These are phyloP conservation scores for Solanum megistacrolobum DNA, from an alignment of 257 asterid species.

Conservation along the genomic window DNA sequence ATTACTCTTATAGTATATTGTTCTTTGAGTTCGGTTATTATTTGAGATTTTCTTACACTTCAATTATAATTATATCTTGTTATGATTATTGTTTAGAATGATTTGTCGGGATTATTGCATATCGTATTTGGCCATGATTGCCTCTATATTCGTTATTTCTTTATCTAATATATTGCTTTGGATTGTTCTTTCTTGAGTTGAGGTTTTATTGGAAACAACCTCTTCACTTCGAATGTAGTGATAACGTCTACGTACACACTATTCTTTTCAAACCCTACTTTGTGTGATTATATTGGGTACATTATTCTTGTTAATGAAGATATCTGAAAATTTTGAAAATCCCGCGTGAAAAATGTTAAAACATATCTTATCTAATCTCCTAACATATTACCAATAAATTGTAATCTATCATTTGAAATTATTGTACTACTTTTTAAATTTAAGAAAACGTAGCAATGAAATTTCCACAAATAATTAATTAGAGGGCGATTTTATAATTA, in stretches of 20 bases:
- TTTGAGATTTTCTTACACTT: neutral
- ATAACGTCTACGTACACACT: too few species aligned
- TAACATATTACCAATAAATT: neutral
- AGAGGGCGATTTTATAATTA: neutral
- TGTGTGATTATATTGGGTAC: too few species aligned
- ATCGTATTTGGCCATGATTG: neutral
- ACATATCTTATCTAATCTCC: neutral
- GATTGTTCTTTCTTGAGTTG: neutral
- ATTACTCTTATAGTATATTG: neutral
- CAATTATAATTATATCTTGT: too few species aligned
- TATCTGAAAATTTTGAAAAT: too few species aligned
- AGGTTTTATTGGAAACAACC: too few species aligned
- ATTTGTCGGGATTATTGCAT: too few species aligned
- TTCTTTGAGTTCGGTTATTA: too few species aligned
- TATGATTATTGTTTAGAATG: neutral
- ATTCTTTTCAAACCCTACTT: too few species aligned
- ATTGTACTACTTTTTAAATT: neutral
- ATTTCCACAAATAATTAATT: neutral
- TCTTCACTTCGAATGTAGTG: too few species aligned
- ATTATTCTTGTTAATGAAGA: too few species aligned
- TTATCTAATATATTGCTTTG: too few species aligned
- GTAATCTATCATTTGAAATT: neutral
- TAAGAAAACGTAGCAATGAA: neutral
- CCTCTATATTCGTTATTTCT: neutral
- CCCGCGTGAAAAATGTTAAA: too few species aligned